Evolutionary conservation across 495 filamentous ascomycete genomes (phyloP).

Genomic region (Chaetomium cochliodes): DNA sequence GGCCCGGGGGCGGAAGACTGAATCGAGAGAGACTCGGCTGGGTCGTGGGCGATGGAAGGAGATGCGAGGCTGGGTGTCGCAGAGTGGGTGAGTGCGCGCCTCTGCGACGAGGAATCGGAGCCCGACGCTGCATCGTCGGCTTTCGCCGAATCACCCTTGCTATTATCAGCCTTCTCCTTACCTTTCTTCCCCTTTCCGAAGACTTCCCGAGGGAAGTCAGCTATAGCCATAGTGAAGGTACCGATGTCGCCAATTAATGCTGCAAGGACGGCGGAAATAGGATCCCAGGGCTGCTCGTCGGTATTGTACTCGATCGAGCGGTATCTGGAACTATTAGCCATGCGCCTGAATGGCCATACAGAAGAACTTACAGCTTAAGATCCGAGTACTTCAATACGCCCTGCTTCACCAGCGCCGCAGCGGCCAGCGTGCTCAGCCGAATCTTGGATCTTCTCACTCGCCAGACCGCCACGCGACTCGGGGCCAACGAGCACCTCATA

Average conservation of each 20-base stretch:
- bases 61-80: neutral
- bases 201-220: constrained; percentile 76
- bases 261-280: constrained; percentile 67
- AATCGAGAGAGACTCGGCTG: neutral
- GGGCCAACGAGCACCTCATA: constrained; percentile 64
- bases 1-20: neutral
- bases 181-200: constrained; percentile 45
- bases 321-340: constrained; percentile 49
- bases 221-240: constrained; percentile 75
- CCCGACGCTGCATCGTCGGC: neutral
- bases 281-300: constrained; percentile 68
- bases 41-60: neutral
- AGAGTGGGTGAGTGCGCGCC: neutral
- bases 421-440: constrained; percentile 67
- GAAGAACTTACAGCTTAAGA: constrained; percentile 57
- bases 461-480: constrained; percentile 68
- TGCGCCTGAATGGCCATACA: neutral
- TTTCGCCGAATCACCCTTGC: neutral
- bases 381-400: constrained; percentile 61
- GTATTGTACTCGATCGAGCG: constrained; percentile 68
- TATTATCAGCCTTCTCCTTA: constrained; percentile 23
- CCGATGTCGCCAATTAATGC: constrained; percentile 73
- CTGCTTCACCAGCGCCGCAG: constrained; percentile 60
- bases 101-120: neutral
- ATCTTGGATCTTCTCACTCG: constrained; percentile 61